Base-by-base conservation (phyloP, 2,329 filamentous ascomycete genomes). In the Diaporthe destruens region DNA sequence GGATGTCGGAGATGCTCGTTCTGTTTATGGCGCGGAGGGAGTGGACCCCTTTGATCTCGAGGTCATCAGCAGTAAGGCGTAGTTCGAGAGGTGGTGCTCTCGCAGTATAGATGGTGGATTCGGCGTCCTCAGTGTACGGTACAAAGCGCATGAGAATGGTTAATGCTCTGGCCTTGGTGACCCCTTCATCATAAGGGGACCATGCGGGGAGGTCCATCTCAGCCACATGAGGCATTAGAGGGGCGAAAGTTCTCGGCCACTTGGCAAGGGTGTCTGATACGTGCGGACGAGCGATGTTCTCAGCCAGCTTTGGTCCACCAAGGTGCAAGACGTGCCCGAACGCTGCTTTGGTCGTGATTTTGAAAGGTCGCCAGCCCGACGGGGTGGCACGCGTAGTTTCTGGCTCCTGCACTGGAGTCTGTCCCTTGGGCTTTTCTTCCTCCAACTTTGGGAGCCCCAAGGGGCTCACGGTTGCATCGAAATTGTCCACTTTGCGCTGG, bases 281-380 rank as follows among this genome's bases (percentile, higher is more conserved):
- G 20, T 63, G 72, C 63, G 12, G 76, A 36, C 53, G 59, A 36
- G 61, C 32, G 11, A 71, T 69, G 14, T 71, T 76, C 72, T 57
- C 36, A n/a, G 29, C 72, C 63, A 47, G 80, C 77, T 29, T 75
- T 67, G 7, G 69, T 25, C 39, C 14, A n/a, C 68, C 42, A 18
- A 71, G 63, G 73, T 86, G 85, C 0, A 90, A 82, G 44, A 89
- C 74, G 69, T 87, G 85, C 23, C 88, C 88, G 75, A 90, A 90
- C 3, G 82, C 81, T 14, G 87, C 87, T 53, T 16, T 70, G 23
- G 74, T 75, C n/a, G 55, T 49, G 56, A 68, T 63, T 42, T 29
- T 55, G 59, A 72, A 72, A 9, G 73, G 73, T 29, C 66, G 59
- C 73, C 73, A 74, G n/a, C 73, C 71, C 23, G 73, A 74, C 2